Percentiles rank a stretch among this genome's conserved stretches.
These are phyloP conservation scores for Candida mattraensis DNA, from an alignment of 805 yeast genomes.

Conservation along the genomic window DNA sequence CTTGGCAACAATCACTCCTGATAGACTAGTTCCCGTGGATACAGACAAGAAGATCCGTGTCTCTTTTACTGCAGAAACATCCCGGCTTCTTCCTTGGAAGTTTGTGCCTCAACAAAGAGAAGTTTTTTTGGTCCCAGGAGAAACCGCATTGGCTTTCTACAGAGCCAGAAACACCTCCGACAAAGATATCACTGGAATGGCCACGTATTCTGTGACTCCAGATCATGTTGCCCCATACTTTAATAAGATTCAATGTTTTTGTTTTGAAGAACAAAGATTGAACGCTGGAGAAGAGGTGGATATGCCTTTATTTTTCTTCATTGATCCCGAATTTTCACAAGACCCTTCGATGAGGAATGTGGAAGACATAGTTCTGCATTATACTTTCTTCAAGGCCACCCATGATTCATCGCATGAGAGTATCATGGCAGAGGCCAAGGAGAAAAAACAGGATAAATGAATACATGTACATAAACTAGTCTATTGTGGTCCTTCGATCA, in stretches of 20 bases:
- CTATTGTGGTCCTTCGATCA: conserved; percentile 74
- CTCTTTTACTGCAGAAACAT: conserved; percentile 89
- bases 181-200: conserved; percentile 96
- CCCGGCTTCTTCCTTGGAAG: conserved; percentile 90
- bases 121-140: conserved; percentile 92
- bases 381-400: conserved; percentile 78
- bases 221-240: conserved; percentile 96
- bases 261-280: conserved; percentile 94
- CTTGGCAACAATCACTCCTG: conserved; percentile 73
- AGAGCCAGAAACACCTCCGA: conserved; percentile 84
- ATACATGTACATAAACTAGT: conserved; percentile 3
- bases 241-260: conserved; percentile 96
- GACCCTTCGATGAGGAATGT: conserved; percentile 92
- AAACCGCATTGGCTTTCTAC: conserved; percentile 94
- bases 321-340: conserved; percentile 91
- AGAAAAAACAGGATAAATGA: conserved; percentile 6
- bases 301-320: conserved; percentile 97
- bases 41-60: conserved; percentile 77
- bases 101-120: conserved; percentile 93
- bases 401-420: conserved; percentile 31
- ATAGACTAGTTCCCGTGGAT: conserved; percentile 84
- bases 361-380: conserved; percentile 86
- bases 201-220: conserved; percentile 94
- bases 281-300: conserved; percentile 97
- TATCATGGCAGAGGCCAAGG: conserved; percentile 26